Evolutionary conservation across 805 yeast species (phyloP).

Genomic region (Blastobotrys attinorum): DNA sequence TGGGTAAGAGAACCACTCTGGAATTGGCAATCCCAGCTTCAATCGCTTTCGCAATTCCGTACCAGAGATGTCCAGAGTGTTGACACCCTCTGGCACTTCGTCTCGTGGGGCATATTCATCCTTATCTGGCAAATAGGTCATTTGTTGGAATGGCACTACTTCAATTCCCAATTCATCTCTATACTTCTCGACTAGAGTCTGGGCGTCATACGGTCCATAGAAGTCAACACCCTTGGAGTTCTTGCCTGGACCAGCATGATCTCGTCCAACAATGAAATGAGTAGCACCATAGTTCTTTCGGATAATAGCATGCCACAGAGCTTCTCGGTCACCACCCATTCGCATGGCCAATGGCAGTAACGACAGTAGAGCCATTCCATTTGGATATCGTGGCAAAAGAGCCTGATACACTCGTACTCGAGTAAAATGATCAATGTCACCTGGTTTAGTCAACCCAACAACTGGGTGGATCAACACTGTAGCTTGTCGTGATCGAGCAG

Average conservation of each 20-base stretch:
- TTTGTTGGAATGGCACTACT: conserved; percentile 95
- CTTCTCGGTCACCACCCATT: conserved; percentile 98
- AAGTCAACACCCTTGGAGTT: conserved; percentile 86
- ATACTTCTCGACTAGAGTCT: conserved; percentile 70
- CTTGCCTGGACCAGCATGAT: conserved; percentile 94
- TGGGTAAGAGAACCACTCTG: conserved; percentile 96
- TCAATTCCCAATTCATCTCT: conserved; percentile 75
- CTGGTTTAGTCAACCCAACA: conserved; percentile 94
- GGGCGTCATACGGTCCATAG: conserved; percentile 97
- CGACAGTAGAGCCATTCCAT: conserved; percentile 85
- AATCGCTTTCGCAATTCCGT: conserved; percentile 87
- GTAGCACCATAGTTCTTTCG: conserved; percentile 96
- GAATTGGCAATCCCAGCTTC: conserved; percentile 79
- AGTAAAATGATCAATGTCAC: conserved; percentile 96
- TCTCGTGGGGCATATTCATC: conserved; percentile 94
- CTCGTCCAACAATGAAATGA: conserved; percentile 96
- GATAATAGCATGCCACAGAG: conserved; percentile 96
- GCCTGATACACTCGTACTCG: conserved; percentile 94
- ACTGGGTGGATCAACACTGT: conserved; percentile 92
- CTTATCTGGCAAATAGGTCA: conserved; percentile 89
- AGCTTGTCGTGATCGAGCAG: conserved; percentile 87
- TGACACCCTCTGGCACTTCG: conserved; percentile 69
- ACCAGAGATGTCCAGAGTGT: conserved; percentile 88
- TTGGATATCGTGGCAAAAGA: conserved; percentile 85
- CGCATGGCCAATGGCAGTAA: conserved; percentile 94